Base-by-base conservation (phyloP, 1,139 yeast species). In the Kluyveromyces marxianus region DNA sequence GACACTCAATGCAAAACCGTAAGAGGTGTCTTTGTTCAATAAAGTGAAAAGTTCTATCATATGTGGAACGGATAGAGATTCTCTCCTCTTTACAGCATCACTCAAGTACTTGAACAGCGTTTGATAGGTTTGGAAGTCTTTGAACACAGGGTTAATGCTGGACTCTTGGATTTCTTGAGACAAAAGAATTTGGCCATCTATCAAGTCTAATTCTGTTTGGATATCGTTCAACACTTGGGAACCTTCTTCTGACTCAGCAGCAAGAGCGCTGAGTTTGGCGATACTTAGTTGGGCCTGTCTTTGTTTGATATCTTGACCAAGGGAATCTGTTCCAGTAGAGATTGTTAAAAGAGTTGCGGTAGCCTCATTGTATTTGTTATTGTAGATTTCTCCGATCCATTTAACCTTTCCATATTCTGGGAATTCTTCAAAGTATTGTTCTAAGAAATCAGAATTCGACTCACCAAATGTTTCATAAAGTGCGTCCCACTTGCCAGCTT, bases 331-430 rank as follows among this genome's bases (percentile, higher is more conserved):
- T 3, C 39, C 42, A 26, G 51, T 48, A 14, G 52, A 49, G 5
- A 50, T 57, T 3, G 77, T 72, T 5, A 78, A 71, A 27, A 87
- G 66, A 0, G 74, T 69, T 6, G 63, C 56, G 1, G 83, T 70
- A 0, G 90, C 92, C 3, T 62, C 57, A 3, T 49, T 51, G 57
- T 73, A 83, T 4, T 80, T 70, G 3, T 67, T 70, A 51, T 74
- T 77, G 35, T 76, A 60, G 24, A 87, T 63, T 48, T 83, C 76
- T 48, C 79, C 74, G 35, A 88, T 81, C 97, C 97, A 89, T 1
- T 89, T 74, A 40, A 87, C 74, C 38, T 73, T 68, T 3, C 78
- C 76, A 44, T 80, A 76, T 48, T 74, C 70, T 4, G 70, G 61
- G 35, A 74, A 69, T 34, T 71, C 70, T 3, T 63, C 56, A 49